A percentile compares a stretch with the other conserved stretches of the same genome.
These are phyloP conservation scores for Botryotinia globosa DNA, from an alignment of 2,329 filamentous ascomycete species.

Conservation along the genomic window DNA sequence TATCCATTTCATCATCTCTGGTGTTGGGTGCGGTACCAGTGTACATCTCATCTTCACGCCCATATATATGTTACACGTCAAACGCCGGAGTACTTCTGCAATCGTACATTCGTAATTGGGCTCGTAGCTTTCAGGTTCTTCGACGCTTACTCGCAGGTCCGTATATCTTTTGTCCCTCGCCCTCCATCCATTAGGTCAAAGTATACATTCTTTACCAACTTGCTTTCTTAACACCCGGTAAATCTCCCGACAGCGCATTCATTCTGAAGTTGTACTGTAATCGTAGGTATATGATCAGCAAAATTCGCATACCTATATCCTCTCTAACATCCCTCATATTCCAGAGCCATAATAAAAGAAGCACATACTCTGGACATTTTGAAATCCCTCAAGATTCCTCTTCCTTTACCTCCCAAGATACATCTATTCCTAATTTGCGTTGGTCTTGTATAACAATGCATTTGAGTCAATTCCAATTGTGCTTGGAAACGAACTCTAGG, in stretches of 20 bases:
- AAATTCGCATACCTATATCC: neutral
- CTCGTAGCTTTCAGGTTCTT: neutral
- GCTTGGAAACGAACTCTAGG: conserved; percentile 82
- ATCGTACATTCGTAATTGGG: conserved; percentile 5
- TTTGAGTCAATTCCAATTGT: conserved; percentile 87
- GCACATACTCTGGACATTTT: conserved; percentile 82
- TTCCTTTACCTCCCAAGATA: conserved; percentile 83
- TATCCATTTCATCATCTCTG: neutral
- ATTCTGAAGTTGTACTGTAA: conserved; percentile 85
- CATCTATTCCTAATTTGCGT: conserved; percentile 95
- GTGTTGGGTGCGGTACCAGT: neutral
- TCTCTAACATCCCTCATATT: neutral
- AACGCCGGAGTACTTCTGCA: neutral
- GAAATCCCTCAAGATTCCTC: conserved; percentile 91
- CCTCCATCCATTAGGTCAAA: neutral
- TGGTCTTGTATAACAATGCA: conserved; percentile 92
- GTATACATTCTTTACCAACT: conserved; percentile 67
- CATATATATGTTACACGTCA: conserved; percentile 6
- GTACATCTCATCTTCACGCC: neutral
- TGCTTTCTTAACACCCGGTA: conserved; percentile 93
- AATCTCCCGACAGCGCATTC: conserved; percentile 77
- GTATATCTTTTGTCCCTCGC: neutral
- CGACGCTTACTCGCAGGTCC: conserved; percentile 1
- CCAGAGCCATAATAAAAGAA: neutral
- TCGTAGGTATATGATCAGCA: conserved; percentile 10